Evolutionary conservation across 345 rosid genomes (phyloP), one percentile per base, ranked within the genome.

Genomic region (Citrus maxima): DNA sequence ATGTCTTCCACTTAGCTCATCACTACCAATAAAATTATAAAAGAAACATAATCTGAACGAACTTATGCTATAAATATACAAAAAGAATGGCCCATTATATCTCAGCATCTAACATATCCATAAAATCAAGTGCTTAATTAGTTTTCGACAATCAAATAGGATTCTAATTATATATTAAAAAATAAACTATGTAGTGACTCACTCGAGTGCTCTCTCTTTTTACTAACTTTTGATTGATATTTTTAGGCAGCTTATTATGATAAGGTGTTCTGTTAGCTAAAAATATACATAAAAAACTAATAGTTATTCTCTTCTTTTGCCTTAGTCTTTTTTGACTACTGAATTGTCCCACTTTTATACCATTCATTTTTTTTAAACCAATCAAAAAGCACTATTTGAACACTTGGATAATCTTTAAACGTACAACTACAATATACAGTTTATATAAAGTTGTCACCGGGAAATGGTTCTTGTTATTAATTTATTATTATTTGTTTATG

Each of bases 291-390:
- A 62, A 70, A n/a, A 14, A 21, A 14, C 49, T 6, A 77, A 28
- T 32, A 77, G 59, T 83, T 70, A 77, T 77, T 78, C 55, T 72
- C 63, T 75, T 68, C 56, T 79, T 62, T 55, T 51, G 49, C 73
- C 61, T 62, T 9, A 54, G 40, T 10, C 61, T 82, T 76, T 82
- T 84, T 86, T 82, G 67, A 86, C 80, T 64, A 21, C 22, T 67
- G 79, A 72, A 75, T 72, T 75, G 75, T 35, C 77, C 72, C 72
- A 64, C 77, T 68, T 80, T 74, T 70, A 34, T 67, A 55, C 70
- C 71, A 2, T 8, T 38, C 42, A 9, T 38, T 38, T 38, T 8
- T 38, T 38, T 38, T 40, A 25, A 27, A 42, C 58, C 27, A 3
- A 56, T 56, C n/a, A 56, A 21, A 56, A 34, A 10, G 19, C 64